Base-by-base conservation (phyloP, 129 eudicot species). In the Ambrosia artemisiifolia region DNA sequence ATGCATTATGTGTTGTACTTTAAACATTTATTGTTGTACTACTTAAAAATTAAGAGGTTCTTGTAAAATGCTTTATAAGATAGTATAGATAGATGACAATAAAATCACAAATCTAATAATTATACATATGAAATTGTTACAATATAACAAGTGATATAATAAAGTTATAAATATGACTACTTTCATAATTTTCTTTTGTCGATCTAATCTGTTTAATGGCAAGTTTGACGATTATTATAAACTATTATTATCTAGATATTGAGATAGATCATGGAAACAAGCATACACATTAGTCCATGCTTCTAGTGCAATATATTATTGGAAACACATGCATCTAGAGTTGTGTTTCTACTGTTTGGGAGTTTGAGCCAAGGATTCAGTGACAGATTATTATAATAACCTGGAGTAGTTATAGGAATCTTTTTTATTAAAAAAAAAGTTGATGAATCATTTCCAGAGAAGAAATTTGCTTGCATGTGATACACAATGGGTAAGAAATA, bases 241-340 rank as follows among this genome's bases (percentile, higher is more conserved):
- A 38, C 17, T 17, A 16, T 24, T 24, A 44, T 42, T 44, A 70
- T 55, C 14, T 2, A 18, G 7, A 19, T 36, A 34, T 6, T 17
- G 46, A 46, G 61, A 69, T 46, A 46, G 40, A 69, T 67, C 46
- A 51, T 32, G 44, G 69, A 69, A 76, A 76, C 47, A 32, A 68
- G n/a, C 47, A 51, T 56, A 33, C 69, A 34, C 69, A 56, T 34
- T 12, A 44, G 13, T 10, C 73, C 73, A 66, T 75, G 80, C 69
- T 55, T 55, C 80, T 56, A 2, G n/a, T 2, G 6, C 14, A 53
- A 14, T 64, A 24, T 56, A 76, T 67, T 44, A 76, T 44, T 46
- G 43, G 70, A 28, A 69, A 68, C 80, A 76, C 75, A 76, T 76
- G 80, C 69, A 63, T 10, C 9, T 72, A 34, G 64, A 73, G 63